A percentile compares a stretch with the other conserved stretches of the same genome.
Conservation (phyloP, 1,139 yeast genomes). For the Kurtzmaniella natalensis region DNA sequence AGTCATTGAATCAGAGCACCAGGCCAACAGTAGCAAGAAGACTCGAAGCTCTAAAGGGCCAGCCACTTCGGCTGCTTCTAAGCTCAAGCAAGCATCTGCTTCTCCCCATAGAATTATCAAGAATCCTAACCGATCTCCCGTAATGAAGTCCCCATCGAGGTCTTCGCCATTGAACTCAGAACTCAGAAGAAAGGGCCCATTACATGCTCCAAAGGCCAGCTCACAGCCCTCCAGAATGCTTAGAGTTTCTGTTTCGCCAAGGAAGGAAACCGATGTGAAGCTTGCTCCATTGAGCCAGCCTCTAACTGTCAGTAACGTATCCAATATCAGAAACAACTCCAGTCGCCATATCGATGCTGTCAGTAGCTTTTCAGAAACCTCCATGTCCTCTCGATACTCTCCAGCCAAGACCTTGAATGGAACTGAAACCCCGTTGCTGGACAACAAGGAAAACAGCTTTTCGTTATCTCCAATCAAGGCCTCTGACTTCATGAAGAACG, state of each 20-base stretch:
- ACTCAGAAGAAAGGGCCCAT: conserved; percentile 1
- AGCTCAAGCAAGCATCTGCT: no score
- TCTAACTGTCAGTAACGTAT: conserved; percentile 1
- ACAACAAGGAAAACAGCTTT: conserved; percentile 14
- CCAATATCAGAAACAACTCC: not conserved
- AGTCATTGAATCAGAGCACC: conserved; percentile 35
- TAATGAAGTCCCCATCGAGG: not conserved
- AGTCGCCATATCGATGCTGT: not conserved
- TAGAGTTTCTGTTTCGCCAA: conserved; percentile 4
- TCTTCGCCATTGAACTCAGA: conserved; percentile 1
- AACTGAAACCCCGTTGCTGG: conserved; percentile 6
- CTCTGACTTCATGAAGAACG: conserved; percentile 8
- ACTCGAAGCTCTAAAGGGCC: conserved; percentile 3
- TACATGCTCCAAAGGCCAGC: conserved; percentile 5
- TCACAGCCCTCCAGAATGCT: no score
- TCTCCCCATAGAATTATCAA: conserved; percentile 5
- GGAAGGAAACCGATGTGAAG: conserved; percentile 2
- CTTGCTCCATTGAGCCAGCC: conserved; percentile 4
- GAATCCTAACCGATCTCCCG: conserved; percentile 4
- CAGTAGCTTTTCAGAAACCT: conserved; percentile 6
- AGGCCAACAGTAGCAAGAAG: conserved; percentile 11
- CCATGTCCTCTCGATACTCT: conserved; percentile 9
- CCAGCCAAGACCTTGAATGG: conserved; percentile 9
- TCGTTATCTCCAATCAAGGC: conserved; percentile 11
- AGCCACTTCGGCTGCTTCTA: not conserved